A percentile compares a stretch with the other conserved stretches of the same genome.
Conservation (phyloP, 192 early-diverging fungal genomes). For the Glomus cerebriforme region DNA sequence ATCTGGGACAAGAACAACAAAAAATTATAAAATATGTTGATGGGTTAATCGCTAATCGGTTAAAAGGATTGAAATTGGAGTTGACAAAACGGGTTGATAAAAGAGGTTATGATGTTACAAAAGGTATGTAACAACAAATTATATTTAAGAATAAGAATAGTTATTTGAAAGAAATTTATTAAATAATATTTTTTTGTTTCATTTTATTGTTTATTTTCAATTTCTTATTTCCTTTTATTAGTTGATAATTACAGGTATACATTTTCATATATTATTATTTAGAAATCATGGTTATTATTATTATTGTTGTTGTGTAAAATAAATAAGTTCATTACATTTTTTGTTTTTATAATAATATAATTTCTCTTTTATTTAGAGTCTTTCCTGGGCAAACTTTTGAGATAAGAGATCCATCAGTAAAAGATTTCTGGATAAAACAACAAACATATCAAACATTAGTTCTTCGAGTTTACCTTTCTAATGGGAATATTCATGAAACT, state of each 20-base stretch:
- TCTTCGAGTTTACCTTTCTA: not conserved
- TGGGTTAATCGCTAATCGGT: slow-evolving; percentile 38
- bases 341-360: not conserved
- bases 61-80: slow-evolving; percentile 44
- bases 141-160: not conserved
- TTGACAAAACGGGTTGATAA: slow-evolving; percentile 30
- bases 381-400: slow-evolving; percentile 34
- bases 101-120: slow-evolving; percentile 38
- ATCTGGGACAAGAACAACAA: slow-evolving; percentile 1
- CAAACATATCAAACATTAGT: slow-evolving; percentile 13
- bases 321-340: not conserved
- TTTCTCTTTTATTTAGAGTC: slow-evolving; percentile 24
- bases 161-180: too few species aligned
- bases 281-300: not conserved
- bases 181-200: not conserved
- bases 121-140: slow-evolving; percentile 38
- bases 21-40: slow-evolving; percentile 35
- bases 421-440: slow-evolving; percentile 29
- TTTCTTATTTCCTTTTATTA: not conserved
- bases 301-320: too few species aligned
- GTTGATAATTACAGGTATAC: slow-evolving; percentile 29
- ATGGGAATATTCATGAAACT: not conserved
- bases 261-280: not conserved
- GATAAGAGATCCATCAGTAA: slow-evolving; percentile 28
- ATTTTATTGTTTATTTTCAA: not conserved